Evolutionary conservation across 352 stramenopile genomes (phyloP), one percentile per base, ranked within the genome.

Genomic region (Blastocystis sp.): DNA sequence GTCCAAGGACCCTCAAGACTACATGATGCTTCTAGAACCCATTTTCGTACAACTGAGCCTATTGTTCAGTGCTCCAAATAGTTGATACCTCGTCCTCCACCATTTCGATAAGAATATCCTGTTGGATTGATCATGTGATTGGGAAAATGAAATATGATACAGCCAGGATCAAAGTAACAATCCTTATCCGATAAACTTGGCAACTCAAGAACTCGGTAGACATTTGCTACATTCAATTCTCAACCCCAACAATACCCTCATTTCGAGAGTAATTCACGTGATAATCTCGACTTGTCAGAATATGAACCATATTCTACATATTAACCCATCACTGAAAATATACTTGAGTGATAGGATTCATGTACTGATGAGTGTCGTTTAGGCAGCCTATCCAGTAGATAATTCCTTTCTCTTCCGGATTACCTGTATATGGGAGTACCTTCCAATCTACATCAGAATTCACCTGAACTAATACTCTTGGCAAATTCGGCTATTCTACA

Each of bases 91-190:
- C 76, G 27, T 13, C 76, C 76, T n/a, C 76, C 76, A 30, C 76
- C 76, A 27, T 87, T 87, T 2, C 60, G 57, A 48, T 44, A 75
- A 1, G 60, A 68, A 51, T 87, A 87, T 17, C 76, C 76, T 13
- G 76, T 70, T 27, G 76, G 76, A 33, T 70, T 33, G 30, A 87
- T 87, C 37, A 75, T 27, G 57, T 87, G 76, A 27, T 75, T 75
- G 30, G 76, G 76, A 70, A 87, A 87, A 70, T 87, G 44, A n/a
- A 87, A 87, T n/a, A 87, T 70, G 42, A 87, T 87, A 44, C 57
- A 69, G 2, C 76, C 76, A 5, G 76, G 76, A 35, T 87, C 76
- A 73, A 87, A 87, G 42, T 87, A 87, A 57, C 76, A 87, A 51
- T 87, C 76, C n/a, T 70, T 87, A 35, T 87, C 76, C 2, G 15